A percentile compares a stretch with the other conserved stretches of the same genome.
Evolutionary conservation across 169 alveolate genomes (phyloP).

Genomic region (Cyclospora cayetanensis): DNA sequence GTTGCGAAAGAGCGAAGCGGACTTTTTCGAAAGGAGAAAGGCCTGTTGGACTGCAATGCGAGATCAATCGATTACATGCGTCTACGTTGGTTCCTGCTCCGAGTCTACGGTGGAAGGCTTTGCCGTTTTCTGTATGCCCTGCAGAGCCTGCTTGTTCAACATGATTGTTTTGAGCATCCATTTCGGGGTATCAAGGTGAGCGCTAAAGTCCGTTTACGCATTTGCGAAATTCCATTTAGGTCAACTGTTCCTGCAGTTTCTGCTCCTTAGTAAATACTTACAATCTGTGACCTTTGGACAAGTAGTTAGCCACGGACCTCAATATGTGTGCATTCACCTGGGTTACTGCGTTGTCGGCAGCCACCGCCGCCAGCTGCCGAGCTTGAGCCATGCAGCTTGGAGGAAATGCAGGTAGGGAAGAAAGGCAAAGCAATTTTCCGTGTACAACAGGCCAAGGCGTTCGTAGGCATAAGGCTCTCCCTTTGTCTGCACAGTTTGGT

Average conservation of each 20-base stretch:
- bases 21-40: too few relatives aligned
- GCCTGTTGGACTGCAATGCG: too few relatives aligned
- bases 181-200: slow-evolving; percentile 58
- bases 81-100: neutral
- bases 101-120: neutral
- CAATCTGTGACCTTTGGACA: too few relatives aligned
- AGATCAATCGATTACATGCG: too few relatives aligned
- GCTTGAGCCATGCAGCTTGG: slow-evolving; percentile 61
- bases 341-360: too few relatives aligned
- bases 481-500: neutral
- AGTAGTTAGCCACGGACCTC: too few relatives aligned
- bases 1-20: too few relatives aligned
- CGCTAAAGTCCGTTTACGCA: too few relatives aligned
- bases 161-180: slow-evolving; percentile 56
- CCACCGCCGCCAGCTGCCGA: slow-evolving; percentile 59
- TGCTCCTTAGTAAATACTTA: too few relatives aligned
- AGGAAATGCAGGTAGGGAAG: slow-evolving; percentile 38
- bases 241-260: too few relatives aligned
- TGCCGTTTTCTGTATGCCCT: neutral
- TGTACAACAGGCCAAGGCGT: neutral
- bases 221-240: too few relatives aligned
- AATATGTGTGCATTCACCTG: too few relatives aligned
- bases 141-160: slow-evolving; percentile 61
- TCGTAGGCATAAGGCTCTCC: neutral
- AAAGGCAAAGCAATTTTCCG: neutral